A percentile compares a stretch with the other conserved stretches of the same genome.
Evolutionary conservation across 2,329 filamentous ascomycete species (phyloP).

Genomic region (Aspergillus transmontanensis): DNA sequence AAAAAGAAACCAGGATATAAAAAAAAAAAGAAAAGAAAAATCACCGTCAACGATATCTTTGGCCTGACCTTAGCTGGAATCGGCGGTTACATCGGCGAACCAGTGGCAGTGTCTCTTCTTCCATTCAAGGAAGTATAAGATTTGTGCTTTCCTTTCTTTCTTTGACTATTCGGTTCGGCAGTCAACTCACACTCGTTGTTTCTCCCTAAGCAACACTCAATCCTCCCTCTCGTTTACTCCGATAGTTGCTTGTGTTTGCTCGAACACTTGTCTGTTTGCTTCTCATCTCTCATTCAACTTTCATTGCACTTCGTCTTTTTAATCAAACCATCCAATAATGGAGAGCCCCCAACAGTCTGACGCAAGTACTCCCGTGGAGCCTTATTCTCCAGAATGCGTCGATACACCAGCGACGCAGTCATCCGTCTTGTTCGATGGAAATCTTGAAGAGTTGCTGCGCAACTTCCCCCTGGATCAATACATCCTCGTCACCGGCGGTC

Average conservation of each 20-base stretch:
- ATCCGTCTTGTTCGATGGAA: constrained; percentile 50
- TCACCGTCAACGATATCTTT: constrained; percentile 18
- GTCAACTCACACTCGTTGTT: constrained; percentile 16
- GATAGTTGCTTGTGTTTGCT: constrained; percentile 9
- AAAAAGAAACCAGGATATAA: not conserved
- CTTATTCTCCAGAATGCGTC: constrained; percentile 30
- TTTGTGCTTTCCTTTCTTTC: constrained; percentile 23
- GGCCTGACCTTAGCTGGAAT: constrained; percentile 22
- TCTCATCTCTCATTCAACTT: constrained; percentile 8
- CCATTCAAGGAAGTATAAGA: constrained; percentile 23
- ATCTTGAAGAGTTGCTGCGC: constrained; percentile 45
- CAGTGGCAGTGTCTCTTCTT: constrained; percentile 14
- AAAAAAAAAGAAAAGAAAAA: not conserved
- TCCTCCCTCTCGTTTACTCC: constrained; percentile 13
- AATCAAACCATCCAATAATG: constrained; percentile 23
- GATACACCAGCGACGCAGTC: constrained; percentile 50
- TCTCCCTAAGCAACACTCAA: constrained; percentile 10
- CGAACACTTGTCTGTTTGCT: constrained; percentile 12
- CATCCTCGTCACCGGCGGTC: constrained; percentile 46
- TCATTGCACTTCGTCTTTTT: constrained; percentile 14
- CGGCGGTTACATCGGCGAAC: constrained; percentile 25
- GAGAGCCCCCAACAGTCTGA: constrained; percentile 33
- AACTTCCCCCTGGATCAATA: constrained; percentile 43
- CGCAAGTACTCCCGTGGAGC: constrained; percentile 34
- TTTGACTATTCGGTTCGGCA: constrained; percentile 11